Base-by-base conservation (phyloP, 805 yeast species). In the Torulaspora indica region DNA sequence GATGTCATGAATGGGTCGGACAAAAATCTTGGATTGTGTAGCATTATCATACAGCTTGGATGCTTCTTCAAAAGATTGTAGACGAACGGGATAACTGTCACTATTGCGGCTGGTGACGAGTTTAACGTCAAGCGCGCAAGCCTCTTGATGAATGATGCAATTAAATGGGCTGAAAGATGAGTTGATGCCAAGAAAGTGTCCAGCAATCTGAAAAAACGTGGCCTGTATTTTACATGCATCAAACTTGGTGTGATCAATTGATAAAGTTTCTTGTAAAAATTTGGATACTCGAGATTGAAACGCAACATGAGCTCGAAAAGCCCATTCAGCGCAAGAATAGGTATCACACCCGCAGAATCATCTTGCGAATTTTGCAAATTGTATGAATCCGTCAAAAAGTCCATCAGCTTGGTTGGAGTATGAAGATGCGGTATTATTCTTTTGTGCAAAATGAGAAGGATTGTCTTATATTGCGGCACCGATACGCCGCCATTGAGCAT, bases 31-130 rank as follows among this genome's bases (percentile, higher is more conserved):
- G 69, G 68, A 42, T 63, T 63, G 57, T 93, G 98, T 33, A 91
- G 73, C 75, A 91, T 71, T 18, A 83, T 70, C 95, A 90, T 91
- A 72, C 97, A 90, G 4, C 90, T 79, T 35, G 97, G 97, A 66
- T 93, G 98, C 56, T 87, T 79, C 61, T 87, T 91, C 57, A 93
- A 66, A 51, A 89, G 74, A 63, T 91, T 91, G 69, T 91, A 91
- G 9, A 89, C 75, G 62, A 93, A 88, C n/a, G 98, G 98, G 15
- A 91, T 75, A 10, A 87, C 75, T 2, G 87, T 78, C 13, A 91
- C 95, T 31, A 86, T 79, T 2, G 96, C 96, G 1, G 95, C 76
- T 2, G 97, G 95, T 22, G 95, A 86, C 1, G 95, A 82, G 9
- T 78, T 72, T 35, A 91, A 61, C 1, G 91, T 72, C 37, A 90